Evolutionary conservation across 257 asterid genomes (phyloP).

Genomic region (Galeopsis tetrahit): DNA sequence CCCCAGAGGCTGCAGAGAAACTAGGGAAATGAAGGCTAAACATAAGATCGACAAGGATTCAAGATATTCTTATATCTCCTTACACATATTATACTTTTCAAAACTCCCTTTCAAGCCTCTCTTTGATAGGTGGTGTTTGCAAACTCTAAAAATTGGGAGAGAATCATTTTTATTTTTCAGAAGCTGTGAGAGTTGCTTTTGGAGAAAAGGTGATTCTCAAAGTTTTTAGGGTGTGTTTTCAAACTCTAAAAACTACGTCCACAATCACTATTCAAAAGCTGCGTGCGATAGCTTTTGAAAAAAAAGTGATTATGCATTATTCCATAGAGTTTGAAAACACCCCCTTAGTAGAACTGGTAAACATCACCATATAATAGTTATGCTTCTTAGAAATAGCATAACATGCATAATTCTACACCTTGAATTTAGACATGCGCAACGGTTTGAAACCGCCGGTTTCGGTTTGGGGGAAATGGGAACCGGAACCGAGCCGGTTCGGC

Average conservation of each 20-base stretch:
- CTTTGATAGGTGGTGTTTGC: neutral
- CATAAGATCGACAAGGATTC: neutral
- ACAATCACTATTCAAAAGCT: no score
- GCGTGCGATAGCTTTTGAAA: no score
- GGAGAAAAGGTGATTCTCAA: neutral
- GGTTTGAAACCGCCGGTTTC: no score
- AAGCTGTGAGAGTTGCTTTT: neutral
- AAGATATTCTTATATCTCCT: neutral
- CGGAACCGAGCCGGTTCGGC: no score
- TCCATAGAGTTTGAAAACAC: no score
- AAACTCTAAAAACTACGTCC: no score
- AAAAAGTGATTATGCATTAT: no score
- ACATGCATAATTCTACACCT: neutral
- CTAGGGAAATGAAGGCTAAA: neutral
- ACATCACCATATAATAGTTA: neutral
- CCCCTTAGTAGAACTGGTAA: neutral
- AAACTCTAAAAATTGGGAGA: neutral
- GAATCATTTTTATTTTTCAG: neutral
- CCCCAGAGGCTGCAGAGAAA: neutral
- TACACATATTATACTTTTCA: neutral
- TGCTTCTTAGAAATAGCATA: neutral
- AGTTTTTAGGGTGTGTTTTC: no score
- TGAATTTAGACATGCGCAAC: neutral
- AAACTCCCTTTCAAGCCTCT: slow-evolving; percentile 7
- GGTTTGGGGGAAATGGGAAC: no score